phyloP scores from a whole-genome alignment of 306 rosid species.

The Vigna nakashimae region DNA sequence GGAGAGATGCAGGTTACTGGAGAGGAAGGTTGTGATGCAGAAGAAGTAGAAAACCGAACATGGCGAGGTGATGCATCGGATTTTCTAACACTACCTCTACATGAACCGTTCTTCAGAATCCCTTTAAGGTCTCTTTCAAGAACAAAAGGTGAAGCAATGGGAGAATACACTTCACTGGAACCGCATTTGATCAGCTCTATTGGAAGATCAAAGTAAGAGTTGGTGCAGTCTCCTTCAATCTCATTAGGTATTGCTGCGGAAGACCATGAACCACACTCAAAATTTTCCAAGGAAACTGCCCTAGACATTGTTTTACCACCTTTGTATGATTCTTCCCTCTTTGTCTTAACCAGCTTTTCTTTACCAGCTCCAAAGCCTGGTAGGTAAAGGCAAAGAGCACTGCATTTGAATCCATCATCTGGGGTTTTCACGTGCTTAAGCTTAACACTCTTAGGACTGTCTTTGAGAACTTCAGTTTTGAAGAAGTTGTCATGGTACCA shows the following conservation, averaged over 20 bases:
- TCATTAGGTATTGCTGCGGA: conserved; percentile 59
- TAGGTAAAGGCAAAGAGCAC: conserved; percentile 73
- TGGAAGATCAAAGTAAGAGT: conserved; percentile 81
- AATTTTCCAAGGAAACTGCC: conserved; percentile 80
- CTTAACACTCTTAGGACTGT: conserved; percentile 42
- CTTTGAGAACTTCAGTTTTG: conserved; percentile 49
- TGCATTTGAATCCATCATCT: conserved; percentile 68
- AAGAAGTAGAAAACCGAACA: conserved; percentile 69
- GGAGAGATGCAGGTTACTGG: conserved; percentile 72
- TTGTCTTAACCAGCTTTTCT: conserved; percentile 58
- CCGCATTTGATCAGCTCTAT: conserved; percentile 65
- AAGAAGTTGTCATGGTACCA: conserved; percentile 44
- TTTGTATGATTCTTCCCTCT: conserved; percentile 48
- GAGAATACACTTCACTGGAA: conserved; percentile 60
- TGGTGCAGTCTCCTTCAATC: conserved; percentile 54
- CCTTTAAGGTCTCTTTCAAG: conserved; percentile 69
- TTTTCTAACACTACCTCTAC: conserved; percentile 55
- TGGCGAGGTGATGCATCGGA: conserved; percentile 64
- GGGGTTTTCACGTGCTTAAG: conserved; percentile 35
- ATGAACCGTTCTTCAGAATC: conserved; percentile 60
- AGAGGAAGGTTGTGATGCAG: conserved; percentile 62
- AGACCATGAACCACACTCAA: conserved; percentile 98
- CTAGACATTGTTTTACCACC: conserved; percentile 56
- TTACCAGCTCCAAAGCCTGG: conserved; percentile 72
- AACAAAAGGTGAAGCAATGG: conserved; percentile 54